Conservation (phyloP, 331 rosid genomes). For the Rosa hybrid region DNA sequence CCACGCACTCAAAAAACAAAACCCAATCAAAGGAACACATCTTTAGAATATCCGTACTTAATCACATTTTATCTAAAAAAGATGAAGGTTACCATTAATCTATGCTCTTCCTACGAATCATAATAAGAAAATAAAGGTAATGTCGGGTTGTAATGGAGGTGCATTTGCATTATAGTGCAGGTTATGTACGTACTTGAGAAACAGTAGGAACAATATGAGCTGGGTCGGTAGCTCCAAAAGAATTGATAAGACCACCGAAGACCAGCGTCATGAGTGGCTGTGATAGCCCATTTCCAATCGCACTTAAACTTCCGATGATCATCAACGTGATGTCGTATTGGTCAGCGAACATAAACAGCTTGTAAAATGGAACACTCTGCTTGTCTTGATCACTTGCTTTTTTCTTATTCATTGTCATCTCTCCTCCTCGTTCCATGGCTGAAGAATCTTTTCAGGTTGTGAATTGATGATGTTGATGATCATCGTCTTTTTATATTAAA, state of each 20-base stretch:
- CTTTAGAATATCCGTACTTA: too few relatives aligned
- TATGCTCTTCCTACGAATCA: too few relatives aligned
- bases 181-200: conserved; percentile 45
- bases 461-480: background rate
- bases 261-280: conserved; percentile 75
- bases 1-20: too few relatives aligned
- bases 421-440: background rate
- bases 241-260: conserved; percentile 56
- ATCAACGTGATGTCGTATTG: conserved; percentile 47
- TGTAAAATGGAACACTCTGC: conserved; percentile 55
- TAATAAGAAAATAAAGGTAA: too few relatives aligned
- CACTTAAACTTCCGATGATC: conserved; percentile 59
- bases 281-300: conserved; percentile 51
- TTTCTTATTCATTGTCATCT: background rate
- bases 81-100: too few relatives aligned
- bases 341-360: conserved; percentile 75
- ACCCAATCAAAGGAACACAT: too few relatives aligned
- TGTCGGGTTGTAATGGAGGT: background rate
- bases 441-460: background rate
- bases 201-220: conserved; percentile 35
- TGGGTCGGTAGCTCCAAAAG: conserved; percentile 49
- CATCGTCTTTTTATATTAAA: too few relatives aligned
- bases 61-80: too few relatives aligned
- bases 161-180: background rate
- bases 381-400: background rate